These are phyloP conservation scores for Diaporthe sp. DNA, from an alignment of 2,329 filamentous ascomycete species.

Conservation along the genomic window DNA sequence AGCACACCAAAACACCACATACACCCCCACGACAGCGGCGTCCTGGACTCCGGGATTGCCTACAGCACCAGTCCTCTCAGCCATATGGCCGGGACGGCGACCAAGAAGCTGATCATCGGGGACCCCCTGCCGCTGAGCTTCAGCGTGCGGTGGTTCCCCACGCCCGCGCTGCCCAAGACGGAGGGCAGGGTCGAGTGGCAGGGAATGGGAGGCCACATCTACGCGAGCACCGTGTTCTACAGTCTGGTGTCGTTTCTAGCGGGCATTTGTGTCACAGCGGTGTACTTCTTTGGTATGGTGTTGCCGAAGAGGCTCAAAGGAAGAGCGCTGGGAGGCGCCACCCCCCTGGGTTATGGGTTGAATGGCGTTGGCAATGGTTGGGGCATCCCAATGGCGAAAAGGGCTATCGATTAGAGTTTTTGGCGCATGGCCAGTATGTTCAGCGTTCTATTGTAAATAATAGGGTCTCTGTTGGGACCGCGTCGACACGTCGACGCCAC, in stretches of 20 bases:
- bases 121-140: conserved; percentile 86
- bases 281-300: conserved; percentile 73
- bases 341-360: conserved; percentile 69
- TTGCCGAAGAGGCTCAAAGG: conserved; percentile 68
- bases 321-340: conserved; percentile 68
- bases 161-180: conserved; percentile 77
- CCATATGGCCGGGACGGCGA: conserved; percentile 66
- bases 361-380: conserved; percentile 69
- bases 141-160: conserved; percentile 89
- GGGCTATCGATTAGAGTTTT: conserved; percentile 56
- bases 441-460: conserved; percentile 37
- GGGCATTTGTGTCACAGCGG: conserved; percentile 66
- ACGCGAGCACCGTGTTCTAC: conserved; percentile 75
- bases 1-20: conserved; percentile 73
- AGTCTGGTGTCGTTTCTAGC: conserved; percentile 71
- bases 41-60: conserved; percentile 87
- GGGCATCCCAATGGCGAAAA: conserved; percentile 65
- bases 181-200: conserved; percentile 76
- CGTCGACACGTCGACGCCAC: conserved; percentile 26
- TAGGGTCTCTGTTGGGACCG: conserved; percentile 12
- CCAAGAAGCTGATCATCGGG: conserved; percentile 84
- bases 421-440: conserved; percentile 34
- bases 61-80: conserved; percentile 85
- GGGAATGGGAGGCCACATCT: conserved; percentile 75
- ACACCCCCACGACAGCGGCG: conserved; percentile 78